Evolutionary conservation across 129 eudicot species (phyloP).

Genomic region (Heracleum sosnowskyi): DNA sequence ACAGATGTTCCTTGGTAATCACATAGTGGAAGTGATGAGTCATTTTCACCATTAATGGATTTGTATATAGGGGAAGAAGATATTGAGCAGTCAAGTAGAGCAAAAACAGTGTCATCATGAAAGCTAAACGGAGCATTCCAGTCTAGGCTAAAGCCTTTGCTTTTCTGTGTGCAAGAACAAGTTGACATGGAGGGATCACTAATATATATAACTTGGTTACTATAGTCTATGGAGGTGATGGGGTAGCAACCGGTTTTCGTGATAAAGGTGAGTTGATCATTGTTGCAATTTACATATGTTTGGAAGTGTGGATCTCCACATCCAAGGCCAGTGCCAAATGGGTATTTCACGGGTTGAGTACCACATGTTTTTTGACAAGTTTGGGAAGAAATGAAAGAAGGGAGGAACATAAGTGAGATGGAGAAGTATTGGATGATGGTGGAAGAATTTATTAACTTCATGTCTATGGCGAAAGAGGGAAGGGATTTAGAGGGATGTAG

Average conservation of each 20-base stretch:
- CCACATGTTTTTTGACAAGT: conserved; percentile 70
- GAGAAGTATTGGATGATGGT: conserved; percentile 17
- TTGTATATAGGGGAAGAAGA: conserved; percentile 58
- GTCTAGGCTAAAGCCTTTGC: conserved; percentile 88
- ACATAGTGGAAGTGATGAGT: conserved; percentile 47
- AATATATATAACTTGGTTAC: conserved; percentile 47
- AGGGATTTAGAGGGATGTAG: not conserved
- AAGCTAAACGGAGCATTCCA: conserved; percentile 83
- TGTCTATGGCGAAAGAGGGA: conserved; percentile 10
- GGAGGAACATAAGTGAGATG: conserved; percentile 25
- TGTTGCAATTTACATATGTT: conserved; percentile 49
- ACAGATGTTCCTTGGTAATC: conserved; percentile 47
- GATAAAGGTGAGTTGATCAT: conserved; percentile 59
- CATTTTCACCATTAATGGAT: conserved; percentile 20
- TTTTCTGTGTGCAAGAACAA: conserved; percentile 62
- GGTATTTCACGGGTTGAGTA: conserved; percentile 48
- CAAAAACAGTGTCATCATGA: conserved; percentile 57
- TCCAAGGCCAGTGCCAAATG: conserved; percentile 76
- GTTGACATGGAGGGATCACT: conserved; percentile 91
- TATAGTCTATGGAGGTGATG: conserved; percentile 67
- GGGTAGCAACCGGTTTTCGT: conserved; percentile 84
- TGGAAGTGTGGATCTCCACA: conserved; percentile 92
- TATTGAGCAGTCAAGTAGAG: conserved; percentile 60
- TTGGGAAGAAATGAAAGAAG: conserved; percentile 42
- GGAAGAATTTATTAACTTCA: conserved; percentile 20